phyloP scores from a whole-genome alignment of 1,284 basidiomycete genomes.

The Anthracocystis walkeri region DNA sequence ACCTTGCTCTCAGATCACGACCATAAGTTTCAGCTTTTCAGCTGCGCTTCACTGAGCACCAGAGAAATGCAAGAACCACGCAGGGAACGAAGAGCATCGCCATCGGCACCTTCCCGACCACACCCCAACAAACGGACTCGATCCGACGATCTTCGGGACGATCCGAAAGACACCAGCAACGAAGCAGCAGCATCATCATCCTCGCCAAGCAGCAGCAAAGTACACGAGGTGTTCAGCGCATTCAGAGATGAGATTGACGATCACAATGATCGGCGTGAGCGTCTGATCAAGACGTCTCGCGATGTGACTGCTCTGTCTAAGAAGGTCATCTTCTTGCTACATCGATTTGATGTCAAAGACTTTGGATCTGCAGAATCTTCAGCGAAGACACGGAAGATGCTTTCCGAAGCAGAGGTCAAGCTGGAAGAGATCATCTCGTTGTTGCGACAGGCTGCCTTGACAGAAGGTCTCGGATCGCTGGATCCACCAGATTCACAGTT shows the following conservation, averaged over 20 bases:
- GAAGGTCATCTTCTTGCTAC: constrained; percentile 91
- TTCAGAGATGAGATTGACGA: constrained; percentile 65
- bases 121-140: constrained; percentile 33
- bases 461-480: constrained; percentile 52
- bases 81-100: constrained; percentile 14
- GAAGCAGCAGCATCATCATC: background rate
- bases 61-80: constrained; percentile 8
- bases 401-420: constrained; percentile 76
- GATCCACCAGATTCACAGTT: background rate
- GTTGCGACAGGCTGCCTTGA: constrained; percentile 75
- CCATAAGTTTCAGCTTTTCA: too few species aligned
- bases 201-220: constrained; percentile 4
- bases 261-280: constrained; percentile 73
- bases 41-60: background rate
- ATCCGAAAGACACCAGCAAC: background rate
- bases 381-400: constrained; percentile 69
- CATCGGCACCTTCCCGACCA: constrained; percentile 12
- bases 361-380: constrained; percentile 21
- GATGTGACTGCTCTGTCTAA: constrained; percentile 94
- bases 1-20: too few species aligned
- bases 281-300: constrained; percentile 81
- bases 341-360: constrained; percentile 73
- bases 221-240: constrained; percentile 36
- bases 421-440: constrained; percentile 78
- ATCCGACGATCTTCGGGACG: constrained; percentile 11